Base-by-base conservation (phyloP, 2,329 filamentous ascomycete species). In the Cladophialophora bantiana region DNA sequence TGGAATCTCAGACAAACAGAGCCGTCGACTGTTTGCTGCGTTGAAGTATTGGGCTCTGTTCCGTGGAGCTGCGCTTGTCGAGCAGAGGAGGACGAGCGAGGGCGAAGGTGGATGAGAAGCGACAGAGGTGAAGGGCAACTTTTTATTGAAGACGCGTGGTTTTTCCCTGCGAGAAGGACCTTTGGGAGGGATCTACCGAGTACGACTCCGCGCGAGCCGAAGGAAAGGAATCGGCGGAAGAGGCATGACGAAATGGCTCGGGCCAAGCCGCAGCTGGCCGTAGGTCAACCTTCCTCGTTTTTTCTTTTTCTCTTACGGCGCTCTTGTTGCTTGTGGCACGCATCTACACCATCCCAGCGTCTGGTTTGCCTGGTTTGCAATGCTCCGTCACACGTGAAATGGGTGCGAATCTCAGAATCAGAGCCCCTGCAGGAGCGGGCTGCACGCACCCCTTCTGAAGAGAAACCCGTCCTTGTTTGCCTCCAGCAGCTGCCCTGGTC, bases 171-270 rank as follows among this genome's bases (percentile, higher is more conserved):
- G 36, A 40, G 2, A 20, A 45, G 56, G 56, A 18, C 36, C 35
- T 59, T 42, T 34, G 10, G 26, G 26, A 26, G 26, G 26, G 56
- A 36, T 3, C n/a, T 36, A n/a, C n/a, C n/a, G n/a, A n/a, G n/a
- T n/a, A 15, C 18, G 20, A 31, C 53, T 62, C 59, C 59, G 59
- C 34, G 7, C 15, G 34, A 53, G 59, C 59, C 59, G 59, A 40
- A 42, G 45, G 20, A 26, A 57, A 38, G 38, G 34, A 35, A 57
- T 32, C 18, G 7, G 54, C 54, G 54, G 45, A 50, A 26, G 18
- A 31, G 18, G 5, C 12, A 50, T 50, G 45, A 50, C 45, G 45
- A 26, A 1, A 18, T 50, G 45, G 45, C 45, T 50, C 42, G 10
- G 18, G 42, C 45, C 45, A 50, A 50, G 45, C 45, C 45, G 45